These are phyloP conservation scores for Phaeophleospora eucalypticola DNA, from an alignment of 2,329 filamentous ascomycete species.

Conservation along the genomic window DNA sequence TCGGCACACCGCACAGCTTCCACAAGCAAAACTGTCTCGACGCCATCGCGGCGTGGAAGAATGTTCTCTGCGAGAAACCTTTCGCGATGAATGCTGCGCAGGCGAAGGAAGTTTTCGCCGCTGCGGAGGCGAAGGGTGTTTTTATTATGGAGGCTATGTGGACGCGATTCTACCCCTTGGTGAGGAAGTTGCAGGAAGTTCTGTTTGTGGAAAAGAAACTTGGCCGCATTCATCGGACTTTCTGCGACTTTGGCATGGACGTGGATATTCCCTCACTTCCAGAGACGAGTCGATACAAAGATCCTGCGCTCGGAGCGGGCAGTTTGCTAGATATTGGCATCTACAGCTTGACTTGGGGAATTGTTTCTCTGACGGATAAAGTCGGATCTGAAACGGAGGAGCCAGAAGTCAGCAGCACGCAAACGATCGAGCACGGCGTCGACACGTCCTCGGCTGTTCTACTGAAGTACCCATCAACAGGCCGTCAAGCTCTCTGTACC, in stretches of 20 bases:
- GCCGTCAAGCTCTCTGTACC: conserved; percentile 42
- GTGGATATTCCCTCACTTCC: conserved; percentile 33
- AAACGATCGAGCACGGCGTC: conserved; percentile 34
- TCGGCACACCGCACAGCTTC: conserved; percentile 45
- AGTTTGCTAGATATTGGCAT: conserved; percentile 44
- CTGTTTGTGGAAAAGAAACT: conserved; percentile 41
- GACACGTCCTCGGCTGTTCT: conserved; percentile 37
- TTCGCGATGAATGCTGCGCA: conserved; percentile 42
- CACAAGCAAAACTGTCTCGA: conserved; percentile 44
- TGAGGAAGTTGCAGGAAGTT: conserved; percentile 33
- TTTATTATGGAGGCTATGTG: conserved; percentile 48
- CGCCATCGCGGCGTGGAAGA: conserved; percentile 42
- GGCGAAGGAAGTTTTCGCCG: conserved; percentile 38
- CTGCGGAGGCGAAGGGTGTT: conserved; percentile 39
- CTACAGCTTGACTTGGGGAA: conserved; percentile 42
- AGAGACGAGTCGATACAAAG: conserved; percentile 26
- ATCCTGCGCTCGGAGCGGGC: conserved; percentile 42
- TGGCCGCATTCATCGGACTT: conserved; percentile 38
- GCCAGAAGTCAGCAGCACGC: conserved; percentile 39
- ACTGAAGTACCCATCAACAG: conserved; percentile 38
- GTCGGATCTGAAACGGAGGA: conserved; percentile 29
- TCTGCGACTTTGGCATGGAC: conserved; percentile 41
- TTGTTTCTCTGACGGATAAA: conserved; percentile 34
- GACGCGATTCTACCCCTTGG: conserved; percentile 43
- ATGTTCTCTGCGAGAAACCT: conserved; percentile 47